A percentile compares a stretch with the other conserved stretches of the same genome.
Conservation (phyloP, 306 rosid genomes). For the barrel medic (Medicago truncatula) region DNA sequence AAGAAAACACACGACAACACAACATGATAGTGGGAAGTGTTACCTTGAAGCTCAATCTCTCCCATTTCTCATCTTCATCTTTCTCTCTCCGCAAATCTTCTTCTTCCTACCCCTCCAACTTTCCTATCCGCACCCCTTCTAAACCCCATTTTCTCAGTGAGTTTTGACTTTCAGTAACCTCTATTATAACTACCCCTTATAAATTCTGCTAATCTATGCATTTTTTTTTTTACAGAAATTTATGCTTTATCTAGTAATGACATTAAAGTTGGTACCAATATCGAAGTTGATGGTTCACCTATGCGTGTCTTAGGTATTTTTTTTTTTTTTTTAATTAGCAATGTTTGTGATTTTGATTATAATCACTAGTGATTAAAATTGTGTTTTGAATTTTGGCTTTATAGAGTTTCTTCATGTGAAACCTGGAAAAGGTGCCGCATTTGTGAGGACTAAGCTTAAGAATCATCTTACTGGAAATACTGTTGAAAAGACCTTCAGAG, state of each 20-base stretch:
- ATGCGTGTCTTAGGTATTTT: constrained; percentile 77
- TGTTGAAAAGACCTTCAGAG: constrained; percentile 92
- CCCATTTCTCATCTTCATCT: constrained; percentile 56
- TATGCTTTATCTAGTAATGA: constrained; percentile 86
- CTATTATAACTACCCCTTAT: neutral
- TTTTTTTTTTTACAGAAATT: constrained; percentile 54
- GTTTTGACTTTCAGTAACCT: neutral
- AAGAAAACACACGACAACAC: neutral
- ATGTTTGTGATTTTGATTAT: neutral
- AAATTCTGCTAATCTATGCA: neutral
- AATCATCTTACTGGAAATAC: constrained; percentile 85
- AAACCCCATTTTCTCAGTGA: constrained; percentile 60
- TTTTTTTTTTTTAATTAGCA: neutral
- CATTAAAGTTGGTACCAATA: constrained; percentile 81
- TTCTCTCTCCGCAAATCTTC: constrained; percentile 37
- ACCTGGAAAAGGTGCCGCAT: constrained; percentile 98
- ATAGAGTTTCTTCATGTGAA: constrained; percentile 96
- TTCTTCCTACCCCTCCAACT: constrained; percentile 49
- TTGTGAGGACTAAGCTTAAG: constrained; percentile 91
- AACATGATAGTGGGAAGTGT: constrained; percentile 65
- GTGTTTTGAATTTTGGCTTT: constrained; percentile 24
- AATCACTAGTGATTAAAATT: neutral
- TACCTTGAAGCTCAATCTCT: constrained; percentile 50
- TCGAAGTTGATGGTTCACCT: constrained; percentile 94
- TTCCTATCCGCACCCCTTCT: constrained; percentile 49